Base-by-base conservation (phyloP, 257 asterid genomes). In the Cruciata laevipes region DNA sequence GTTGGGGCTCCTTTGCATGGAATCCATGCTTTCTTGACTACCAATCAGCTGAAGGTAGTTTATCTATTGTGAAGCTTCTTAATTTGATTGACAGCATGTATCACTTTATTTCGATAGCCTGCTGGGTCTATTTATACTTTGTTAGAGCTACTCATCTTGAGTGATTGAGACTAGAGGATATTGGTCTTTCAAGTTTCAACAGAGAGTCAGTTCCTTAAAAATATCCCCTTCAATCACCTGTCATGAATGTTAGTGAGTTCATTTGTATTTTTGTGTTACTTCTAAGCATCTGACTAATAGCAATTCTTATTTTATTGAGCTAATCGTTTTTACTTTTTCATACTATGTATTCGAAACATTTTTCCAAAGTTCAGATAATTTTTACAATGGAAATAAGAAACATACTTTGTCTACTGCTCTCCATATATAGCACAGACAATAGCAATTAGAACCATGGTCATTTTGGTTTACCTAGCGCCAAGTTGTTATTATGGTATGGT, bases 1-100 rank as follows among this genome's bases (percentile, higher is more conserved):
- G 12, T 87, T 77, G 99, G 99, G 75, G 99, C 99, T 61, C 99
- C 97, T 55, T n/a, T 94, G 71, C 99, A 94, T 77, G 99, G 99
- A 62, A 90, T 94, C 44, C 65, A 37, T 37, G 99, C 99, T 58
- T 90, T 94, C 79, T 73, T 94, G 83, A 69, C 95, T 7, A 94
- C 99, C 42, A 94, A 88, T 83, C 97, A 94, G 82, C 93, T 94
- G n/a, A 84, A 85, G 97, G 99, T 94, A 76, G 72, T 69, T 53
- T 16, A 32, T 62, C 33, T 44, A 25, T 20, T 57, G 20, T 51
- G 31, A 47, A 63, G 21, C n/a, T 52, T 23, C 42, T 32, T 57
- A 23, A 13, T 37, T 38, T 16, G 25, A 47, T 44, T 63, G 13
- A 44, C 30, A 37, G 58, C 32, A 6, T 70, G 20, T 63, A 61